Evolutionary conservation across 2,329 filamentous ascomycete species (phyloP), one percentile per base, ranked within the genome.

Genomic region (Ophiocordyceps robertsii): DNA sequence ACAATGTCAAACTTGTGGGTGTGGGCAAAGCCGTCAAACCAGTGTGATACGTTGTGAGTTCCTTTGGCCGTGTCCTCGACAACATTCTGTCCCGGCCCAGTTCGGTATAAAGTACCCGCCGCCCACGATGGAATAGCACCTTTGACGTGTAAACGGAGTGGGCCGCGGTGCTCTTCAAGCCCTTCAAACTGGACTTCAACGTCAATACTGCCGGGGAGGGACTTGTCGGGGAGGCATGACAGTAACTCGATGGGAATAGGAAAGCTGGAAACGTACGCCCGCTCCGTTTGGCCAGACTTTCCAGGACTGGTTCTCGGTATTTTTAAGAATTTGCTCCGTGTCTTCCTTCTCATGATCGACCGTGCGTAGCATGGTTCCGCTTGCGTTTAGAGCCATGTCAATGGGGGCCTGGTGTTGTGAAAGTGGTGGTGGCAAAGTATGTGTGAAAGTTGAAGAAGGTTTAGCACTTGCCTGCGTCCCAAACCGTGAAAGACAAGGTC

Each of bases 21-120:
- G 43, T 84, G 75, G 3, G 77, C 72, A 45, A 87, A 77, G 6
- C 82, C 82, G 55, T 92, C 86, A 50, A 92, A 92, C 85, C 85
- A 92, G 57, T 92, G 84, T 1, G 70, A 74, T 13, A 80, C 67
- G 29, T 69, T 65, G 53, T 79, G 78, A 0, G 68, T 73, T n/a
- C 77, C 76, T 4, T 68, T 67, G 3, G 73, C 60, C 1, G 75
- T 77, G 37, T 63, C 56, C n/a, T 77, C 67, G 3, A 87, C 61
- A 32, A 72, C 71, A 56, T 73, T 75, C 21, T 73, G 69, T 1
- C 84, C 82, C 0, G 84, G 83, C 0, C 85, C 85, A 0, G 82
- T 88, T 24, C 84, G 73, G 58, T 81, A 90, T 1, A 92, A 68
- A 2, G 73, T 68, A 1, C 85, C 86, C 3, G 81, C 77, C 4